phyloP scores from a whole-genome alignment of 2,329 filamentous ascomycete species.

The Myriosclerotinia scirpicola region DNA sequence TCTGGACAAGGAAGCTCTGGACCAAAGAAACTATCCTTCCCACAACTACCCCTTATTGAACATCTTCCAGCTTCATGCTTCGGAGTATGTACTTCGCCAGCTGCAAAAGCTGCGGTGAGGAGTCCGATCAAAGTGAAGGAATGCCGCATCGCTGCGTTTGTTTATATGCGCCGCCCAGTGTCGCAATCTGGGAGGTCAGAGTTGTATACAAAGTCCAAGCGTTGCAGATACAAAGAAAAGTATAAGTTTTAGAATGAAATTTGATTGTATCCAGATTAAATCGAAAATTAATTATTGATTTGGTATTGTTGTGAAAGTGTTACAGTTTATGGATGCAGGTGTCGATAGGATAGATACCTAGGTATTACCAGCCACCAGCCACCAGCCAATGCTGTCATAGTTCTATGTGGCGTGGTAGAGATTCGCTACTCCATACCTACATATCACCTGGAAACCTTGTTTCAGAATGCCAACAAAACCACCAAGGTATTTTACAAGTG shows the following conservation, averaged over 20 bases:
- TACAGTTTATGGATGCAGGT: not conserved
- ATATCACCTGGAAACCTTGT: not conserved
- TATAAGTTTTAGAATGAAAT: not conserved
- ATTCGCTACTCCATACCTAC: not conserved
- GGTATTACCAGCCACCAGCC: not conserved
- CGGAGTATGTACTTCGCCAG: conserved; percentile 40
- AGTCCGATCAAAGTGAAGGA: conserved; percentile 31
- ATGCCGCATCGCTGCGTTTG: conserved; percentile 27
- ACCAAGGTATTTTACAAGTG: not conserved
- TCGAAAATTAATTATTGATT: not conserved
- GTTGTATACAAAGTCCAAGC: not conserved
- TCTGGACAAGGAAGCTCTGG: conserved; percentile 89
- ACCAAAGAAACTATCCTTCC: conserved; percentile 86
- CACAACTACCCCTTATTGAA: conserved; percentile 87
- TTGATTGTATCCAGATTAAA: not conserved
- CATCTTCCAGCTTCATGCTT: conserved; percentile 87
- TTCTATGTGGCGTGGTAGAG: conserved; percentile 13
- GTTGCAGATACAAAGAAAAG: conserved; percentile 6
- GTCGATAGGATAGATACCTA: too few relatives aligned
- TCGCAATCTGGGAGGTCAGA: conserved; percentile 16
- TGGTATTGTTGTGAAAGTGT: not conserved
- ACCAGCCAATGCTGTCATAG: conserved; percentile 18
- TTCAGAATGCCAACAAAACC: conserved; percentile 8
- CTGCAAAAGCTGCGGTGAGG: conserved; percentile 29
- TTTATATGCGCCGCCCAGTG: conserved; percentile 27